Evolutionary conservation across 1,139 yeast species (phyloP).

Genomic region (Scheffersomyces titani): DNA sequence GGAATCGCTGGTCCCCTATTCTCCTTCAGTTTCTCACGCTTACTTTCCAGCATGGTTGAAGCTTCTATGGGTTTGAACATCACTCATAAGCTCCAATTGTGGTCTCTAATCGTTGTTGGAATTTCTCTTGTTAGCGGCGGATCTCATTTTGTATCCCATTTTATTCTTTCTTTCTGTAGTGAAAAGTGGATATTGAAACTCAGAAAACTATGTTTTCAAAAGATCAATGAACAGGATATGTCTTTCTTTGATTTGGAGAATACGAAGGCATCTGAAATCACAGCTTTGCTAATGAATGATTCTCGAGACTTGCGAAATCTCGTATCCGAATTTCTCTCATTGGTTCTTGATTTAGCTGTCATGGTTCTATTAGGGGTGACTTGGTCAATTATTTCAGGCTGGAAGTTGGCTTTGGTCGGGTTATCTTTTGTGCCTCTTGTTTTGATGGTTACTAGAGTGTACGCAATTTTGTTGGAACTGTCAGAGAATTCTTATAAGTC

Average conservation of each 20-base stretch:
- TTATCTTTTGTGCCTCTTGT: conserved; percentile 70
- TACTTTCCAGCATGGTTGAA: conserved; percentile 58
- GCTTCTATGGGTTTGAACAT: conserved; percentile 30
- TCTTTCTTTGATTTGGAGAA: conserved; percentile 49
- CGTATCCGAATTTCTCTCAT: conserved; percentile 60
- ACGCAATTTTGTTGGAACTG: conserved; percentile 51
- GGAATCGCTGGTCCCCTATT: conserved; percentile 76
- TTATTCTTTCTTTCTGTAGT: conserved; percentile 55
- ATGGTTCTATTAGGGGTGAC: conserved; percentile 61
- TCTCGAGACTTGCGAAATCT: conserved; percentile 71
- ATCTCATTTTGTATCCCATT: conserved; percentile 51
- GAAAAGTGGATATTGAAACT: conserved; percentile 67
- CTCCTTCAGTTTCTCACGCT: conserved; percentile 72
- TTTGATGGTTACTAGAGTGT: conserved; percentile 48
- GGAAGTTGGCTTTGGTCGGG: conserved; percentile 86
- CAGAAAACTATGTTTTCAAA: conserved; percentile 51
- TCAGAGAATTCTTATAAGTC: conserved; percentile 64
- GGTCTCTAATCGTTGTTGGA: conserved; percentile 68
- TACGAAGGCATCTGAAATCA: conserved; percentile 55
- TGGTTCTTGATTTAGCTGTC: conserved; percentile 51
- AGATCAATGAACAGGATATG: conserved; percentile 54
- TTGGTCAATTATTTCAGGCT: conserved; percentile 82
- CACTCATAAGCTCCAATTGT: conserved; percentile 41
- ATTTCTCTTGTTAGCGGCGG: conserved; percentile 65
- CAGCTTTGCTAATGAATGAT: conserved; percentile 76